A percentile compares a stretch with the other conserved stretches of the same genome.
Evolutionary conservation across 441 rosid species (phyloP).

Genomic region (Erodium trifolium): DNA sequence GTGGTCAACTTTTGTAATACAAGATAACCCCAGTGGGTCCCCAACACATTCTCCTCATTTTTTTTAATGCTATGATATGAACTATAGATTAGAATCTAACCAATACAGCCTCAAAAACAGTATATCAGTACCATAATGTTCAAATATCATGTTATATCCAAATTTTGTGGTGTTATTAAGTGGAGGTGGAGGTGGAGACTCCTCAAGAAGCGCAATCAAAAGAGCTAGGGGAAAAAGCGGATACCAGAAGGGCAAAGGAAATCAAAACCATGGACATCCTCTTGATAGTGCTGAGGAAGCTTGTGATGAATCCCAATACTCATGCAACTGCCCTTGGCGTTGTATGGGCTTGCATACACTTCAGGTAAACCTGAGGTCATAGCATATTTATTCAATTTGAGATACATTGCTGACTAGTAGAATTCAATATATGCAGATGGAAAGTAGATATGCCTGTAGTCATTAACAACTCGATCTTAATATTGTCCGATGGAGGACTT

Average conservation of each 20-base stretch:
- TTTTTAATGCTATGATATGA: not conserved
- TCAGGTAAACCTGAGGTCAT: constrained; percentile 35
- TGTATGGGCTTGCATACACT: constrained; percentile 71
- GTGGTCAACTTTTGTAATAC: constrained; percentile 18
- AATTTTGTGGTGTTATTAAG: constrained; percentile 16
- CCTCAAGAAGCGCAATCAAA: constrained; percentile 37
- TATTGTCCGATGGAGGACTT: constrained; percentile 77
- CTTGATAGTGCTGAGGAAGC: constrained; percentile 58
- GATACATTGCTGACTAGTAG: not conserved
- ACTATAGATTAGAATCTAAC: not conserved
- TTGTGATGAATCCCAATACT: constrained; percentile 68
- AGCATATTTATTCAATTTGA: not conserved
- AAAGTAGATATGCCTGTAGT: constrained; percentile 55
- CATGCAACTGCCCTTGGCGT: constrained; percentile 66
- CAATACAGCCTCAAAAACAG: not conserved
- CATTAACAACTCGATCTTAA: constrained; percentile 51
- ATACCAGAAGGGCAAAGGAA: constrained; percentile 33
- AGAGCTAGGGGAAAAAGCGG: constrained; percentile 37
- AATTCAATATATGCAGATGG: constrained; percentile 39
- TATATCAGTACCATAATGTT: not conserved
- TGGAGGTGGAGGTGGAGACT: constrained; percentile 21
- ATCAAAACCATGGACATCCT: constrained; percentile 39
- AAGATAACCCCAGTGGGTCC: constrained; percentile 28
- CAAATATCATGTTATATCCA: not conserved
- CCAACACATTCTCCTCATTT: constrained; percentile 12